phyloP scores from a whole-genome alignment of 345 rosid species.

The Jatropha curcas region DNA sequence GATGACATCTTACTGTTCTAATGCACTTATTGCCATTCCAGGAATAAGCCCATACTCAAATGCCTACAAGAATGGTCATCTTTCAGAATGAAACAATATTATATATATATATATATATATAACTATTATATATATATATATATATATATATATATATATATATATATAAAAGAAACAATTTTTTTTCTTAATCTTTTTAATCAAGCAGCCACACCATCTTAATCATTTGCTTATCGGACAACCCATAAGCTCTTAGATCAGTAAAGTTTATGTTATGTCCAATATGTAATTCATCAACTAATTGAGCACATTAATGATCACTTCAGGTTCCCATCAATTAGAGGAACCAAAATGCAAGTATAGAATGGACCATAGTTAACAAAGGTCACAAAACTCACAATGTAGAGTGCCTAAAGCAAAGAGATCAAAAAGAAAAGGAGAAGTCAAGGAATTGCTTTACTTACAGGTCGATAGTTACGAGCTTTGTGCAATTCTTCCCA shows the following conservation, averaged over 20 bases:
- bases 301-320: not conserved
- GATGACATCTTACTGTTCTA: slow-evolving; percentile 69
- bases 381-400: not conserved
- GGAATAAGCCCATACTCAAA: slow-evolving; percentile 87
- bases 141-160: too few relatives aligned
- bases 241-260: not conserved
- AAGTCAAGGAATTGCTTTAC: slow-evolving; percentile 27
- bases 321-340: not conserved
- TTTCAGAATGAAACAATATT: slow-evolving; percentile 20
- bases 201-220: not conserved
- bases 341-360: slow-evolving; percentile 1
- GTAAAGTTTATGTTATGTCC: not conserved
- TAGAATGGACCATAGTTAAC: not conserved
- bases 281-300: not conserved
- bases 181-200: too few relatives aligned
- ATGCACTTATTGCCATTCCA: slow-evolving; percentile 73
- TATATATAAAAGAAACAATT: too few relatives aligned
- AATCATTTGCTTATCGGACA: not conserved
- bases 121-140: too few relatives aligned
- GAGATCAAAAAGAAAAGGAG: not conserved
- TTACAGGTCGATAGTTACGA: slow-evolving; percentile 89
- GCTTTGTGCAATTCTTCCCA: slow-evolving; percentile 83
- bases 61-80: slow-evolving; percentile 48
- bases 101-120: too few relatives aligned
- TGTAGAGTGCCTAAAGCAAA: not conserved